Evolutionary conservation across 805 yeast genomes (phyloP).

Genomic region (Babjeviella inositovora): DNA sequence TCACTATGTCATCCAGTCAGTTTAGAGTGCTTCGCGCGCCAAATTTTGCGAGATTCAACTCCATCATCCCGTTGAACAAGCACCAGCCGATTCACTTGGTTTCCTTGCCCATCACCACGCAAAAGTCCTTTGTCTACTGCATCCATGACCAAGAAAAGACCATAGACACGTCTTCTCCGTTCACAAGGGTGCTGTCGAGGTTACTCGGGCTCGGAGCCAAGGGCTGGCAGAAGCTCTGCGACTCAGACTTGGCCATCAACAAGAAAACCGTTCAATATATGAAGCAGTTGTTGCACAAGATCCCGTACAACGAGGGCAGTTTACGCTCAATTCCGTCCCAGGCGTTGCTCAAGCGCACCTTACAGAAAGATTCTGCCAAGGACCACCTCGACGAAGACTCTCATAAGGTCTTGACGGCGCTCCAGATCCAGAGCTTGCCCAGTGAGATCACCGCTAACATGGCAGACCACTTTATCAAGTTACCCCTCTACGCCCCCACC

Average conservation of each 20-base stretch:
- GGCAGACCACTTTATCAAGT: no score
- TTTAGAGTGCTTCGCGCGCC: no score
- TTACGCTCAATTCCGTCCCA: conserved; percentile 65
- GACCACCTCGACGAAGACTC: conserved; percentile 5
- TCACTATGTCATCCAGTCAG: no score
- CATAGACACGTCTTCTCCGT: conserved; percentile 14
- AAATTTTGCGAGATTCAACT: no score
- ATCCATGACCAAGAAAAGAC: conserved; percentile 20
- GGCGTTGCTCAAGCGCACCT: conserved; percentile 11
- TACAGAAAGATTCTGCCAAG: conserved; percentile 4
- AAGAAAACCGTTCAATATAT: conserved; percentile 37
- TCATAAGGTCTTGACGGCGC: conserved; percentile 2
- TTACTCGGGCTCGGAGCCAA: conserved; percentile 30
- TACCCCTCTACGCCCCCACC: no score
- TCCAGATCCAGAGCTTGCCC: no score
- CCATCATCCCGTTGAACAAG: no score
- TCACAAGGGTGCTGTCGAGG: conserved; percentile 22
- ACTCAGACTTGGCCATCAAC: conserved; percentile 41
- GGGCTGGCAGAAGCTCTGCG: conserved; percentile 47
- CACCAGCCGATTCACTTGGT: conserved; percentile 50
- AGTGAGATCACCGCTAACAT: conserved; percentile 4
- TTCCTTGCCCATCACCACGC: conserved; percentile 56
- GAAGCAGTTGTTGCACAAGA: conserved; percentile 34
- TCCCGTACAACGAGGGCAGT: conserved; percentile 72
- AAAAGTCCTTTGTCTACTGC: conserved; percentile 50